A percentile compares a stretch with the other conserved stretches of the same genome.
Evolutionary conservation across 371 early-diverging fungal species (phyloP).

Genomic region (Globomyces sp.): DNA sequence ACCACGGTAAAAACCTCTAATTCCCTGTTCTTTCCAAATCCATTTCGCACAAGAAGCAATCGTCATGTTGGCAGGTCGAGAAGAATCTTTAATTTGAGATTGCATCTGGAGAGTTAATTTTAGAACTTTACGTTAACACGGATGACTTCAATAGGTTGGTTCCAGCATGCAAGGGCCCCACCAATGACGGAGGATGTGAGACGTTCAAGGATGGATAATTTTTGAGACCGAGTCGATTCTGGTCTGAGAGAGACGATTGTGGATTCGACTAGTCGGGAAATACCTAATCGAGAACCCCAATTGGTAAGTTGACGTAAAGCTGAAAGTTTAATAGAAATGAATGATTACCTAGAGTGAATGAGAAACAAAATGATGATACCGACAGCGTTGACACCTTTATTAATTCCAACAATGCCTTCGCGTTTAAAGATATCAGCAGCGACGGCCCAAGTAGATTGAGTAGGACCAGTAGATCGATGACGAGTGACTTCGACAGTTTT

Average conservation of each 20-base stretch:
- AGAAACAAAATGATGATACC: neutral
- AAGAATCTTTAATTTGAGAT: slow-evolving; percentile 73
- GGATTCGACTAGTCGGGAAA: slow-evolving; percentile 81
- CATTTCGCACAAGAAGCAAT: slow-evolving; percentile 77
- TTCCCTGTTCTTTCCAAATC: slow-evolving; percentile 87
- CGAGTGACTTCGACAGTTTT: slow-evolving; percentile 98
- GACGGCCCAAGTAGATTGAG: slow-evolving; percentile 71
- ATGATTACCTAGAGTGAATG: too few relatives aligned
- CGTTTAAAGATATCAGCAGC: slow-evolving; percentile 84
- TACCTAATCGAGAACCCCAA: slow-evolving; percentile 95
- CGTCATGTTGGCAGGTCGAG: slow-evolving; percentile 82
- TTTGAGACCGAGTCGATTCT: slow-evolving; percentile 33
- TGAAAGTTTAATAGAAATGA: neutral
- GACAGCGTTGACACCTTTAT: slow-evolving; percentile 67
- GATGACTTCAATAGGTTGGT: slow-evolving; percentile 94
- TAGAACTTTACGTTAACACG: slow-evolving; percentile 49
- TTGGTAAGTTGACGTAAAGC: slow-evolving; percentile 94
- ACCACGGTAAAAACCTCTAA: slow-evolving; percentile 91
- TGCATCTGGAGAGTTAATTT: slow-evolving; percentile 62
- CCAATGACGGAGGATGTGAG: slow-evolving; percentile 80
- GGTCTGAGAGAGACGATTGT: slow-evolving; percentile 49
- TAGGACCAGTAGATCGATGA: slow-evolving; percentile 54
- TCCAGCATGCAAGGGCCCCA: slow-evolving; percentile 93
- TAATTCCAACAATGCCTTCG: slow-evolving; percentile 94
- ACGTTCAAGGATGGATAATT: slow-evolving; percentile 55